Evolutionary conservation across 1,139 yeast species (phyloP).

Genomic region (Blastobotrys ciferrii): DNA sequence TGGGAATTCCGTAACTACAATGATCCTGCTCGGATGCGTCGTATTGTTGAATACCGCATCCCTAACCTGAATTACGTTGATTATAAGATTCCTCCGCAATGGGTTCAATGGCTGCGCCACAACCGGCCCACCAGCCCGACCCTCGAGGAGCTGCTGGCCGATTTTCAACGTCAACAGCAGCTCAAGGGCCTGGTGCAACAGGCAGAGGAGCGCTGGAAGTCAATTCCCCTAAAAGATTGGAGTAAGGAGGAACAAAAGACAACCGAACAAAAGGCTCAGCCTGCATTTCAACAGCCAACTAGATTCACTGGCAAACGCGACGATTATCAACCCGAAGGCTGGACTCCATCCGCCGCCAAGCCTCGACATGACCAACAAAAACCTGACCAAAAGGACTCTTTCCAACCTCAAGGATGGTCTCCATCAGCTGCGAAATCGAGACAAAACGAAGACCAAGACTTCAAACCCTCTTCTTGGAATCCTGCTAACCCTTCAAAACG

Average conservation of each 20-base stretch:
- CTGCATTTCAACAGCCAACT: too few species aligned
- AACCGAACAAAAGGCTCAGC: too few species aligned
- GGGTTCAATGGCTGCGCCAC: conserved; percentile 78
- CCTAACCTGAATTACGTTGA: conserved; percentile 39
- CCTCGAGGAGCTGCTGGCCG: conserved; percentile 57
- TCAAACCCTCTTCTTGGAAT: too few species aligned
- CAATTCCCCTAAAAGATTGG: conserved; percentile 35
- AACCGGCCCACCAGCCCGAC: conserved; percentile 62
- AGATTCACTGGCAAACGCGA: too few species aligned
- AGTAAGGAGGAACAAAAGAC: neutral
- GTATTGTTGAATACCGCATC: conserved; percentile 42
- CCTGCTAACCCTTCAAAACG: too few species aligned
- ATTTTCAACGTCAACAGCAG: conserved; percentile 53
- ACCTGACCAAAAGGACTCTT: conserved; percentile 5
- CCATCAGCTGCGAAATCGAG: conserved; percentile 9
- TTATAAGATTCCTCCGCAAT: conserved; percentile 56
- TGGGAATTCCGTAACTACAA: conserved; percentile 67
- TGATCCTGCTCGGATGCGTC: conserved; percentile 37
- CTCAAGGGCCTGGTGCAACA: conserved; percentile 56
- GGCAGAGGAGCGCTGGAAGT: conserved; percentile 61
- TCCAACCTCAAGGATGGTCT: conserved; percentile 16
- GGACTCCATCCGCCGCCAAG: neutral
- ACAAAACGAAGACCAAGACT: too few species aligned
- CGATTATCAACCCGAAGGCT: too few species aligned
- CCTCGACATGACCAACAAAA: too few species aligned